Conservation (phyloP, 148 eudicot genomes). For the Vaccinium corymbosum region DNA sequence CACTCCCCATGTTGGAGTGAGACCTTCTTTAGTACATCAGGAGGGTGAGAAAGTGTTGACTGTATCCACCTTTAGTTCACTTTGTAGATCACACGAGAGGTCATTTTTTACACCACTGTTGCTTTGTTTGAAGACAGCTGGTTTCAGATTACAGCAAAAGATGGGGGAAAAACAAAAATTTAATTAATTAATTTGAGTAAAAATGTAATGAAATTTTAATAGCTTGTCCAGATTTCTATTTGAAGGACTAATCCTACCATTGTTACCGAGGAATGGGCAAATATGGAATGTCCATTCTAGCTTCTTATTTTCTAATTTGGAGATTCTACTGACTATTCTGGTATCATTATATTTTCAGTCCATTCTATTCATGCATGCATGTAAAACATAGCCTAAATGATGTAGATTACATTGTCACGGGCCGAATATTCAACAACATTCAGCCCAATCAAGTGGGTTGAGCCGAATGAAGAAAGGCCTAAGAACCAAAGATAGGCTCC, state of each 20-base stretch:
- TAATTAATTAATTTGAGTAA: neutral
- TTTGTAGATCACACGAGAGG: neutral
- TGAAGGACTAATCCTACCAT: no score
- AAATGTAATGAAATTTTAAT: neutral
- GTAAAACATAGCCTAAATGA: neutral
- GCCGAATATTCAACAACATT: neutral
- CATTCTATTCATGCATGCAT: neutral
- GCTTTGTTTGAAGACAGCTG: constrained; percentile 19
- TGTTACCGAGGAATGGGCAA: no score
- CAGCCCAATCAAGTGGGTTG: neutral
- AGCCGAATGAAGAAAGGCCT: neutral
- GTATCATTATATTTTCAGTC: neutral
- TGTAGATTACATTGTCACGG: neutral
- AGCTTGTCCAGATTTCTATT: neutral
- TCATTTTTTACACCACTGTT: constrained; percentile 12
- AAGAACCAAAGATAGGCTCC: neutral
- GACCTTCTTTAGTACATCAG: constrained; percentile 12
- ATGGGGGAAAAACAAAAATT: neutral
- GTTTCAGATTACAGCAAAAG: neutral
- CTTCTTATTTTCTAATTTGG: neutral
- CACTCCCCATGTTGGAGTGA: constrained; percentile 3
- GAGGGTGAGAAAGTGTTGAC: constrained; percentile 8
- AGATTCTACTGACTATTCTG: neutral
- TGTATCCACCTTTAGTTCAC: neutral
- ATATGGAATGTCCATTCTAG: no score